A percentile compares a stretch with the other conserved stretches of the same genome.
These are phyloP conservation scores for Lasiosphaeria ovina DNA, from an alignment of 495 filamentous ascomycete genomes.

Conservation along the genomic window DNA sequence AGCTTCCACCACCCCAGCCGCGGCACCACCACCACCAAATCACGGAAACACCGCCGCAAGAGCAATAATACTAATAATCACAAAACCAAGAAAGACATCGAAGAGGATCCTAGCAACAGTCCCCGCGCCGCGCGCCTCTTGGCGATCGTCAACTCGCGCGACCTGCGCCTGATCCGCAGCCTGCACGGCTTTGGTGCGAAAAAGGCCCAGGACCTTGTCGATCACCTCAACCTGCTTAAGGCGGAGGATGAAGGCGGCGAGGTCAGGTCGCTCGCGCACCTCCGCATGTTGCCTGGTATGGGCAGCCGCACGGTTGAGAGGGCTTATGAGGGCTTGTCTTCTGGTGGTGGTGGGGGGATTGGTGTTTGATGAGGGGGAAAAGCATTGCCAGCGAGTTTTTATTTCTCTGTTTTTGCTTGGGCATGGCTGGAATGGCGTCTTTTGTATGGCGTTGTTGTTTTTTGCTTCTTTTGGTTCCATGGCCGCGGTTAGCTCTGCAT, in stretches of 20 bases:
- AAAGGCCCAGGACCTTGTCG: conserved; percentile 62
- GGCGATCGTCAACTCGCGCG: conserved; percentile 81
- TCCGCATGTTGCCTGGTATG: conserved; percentile 58
- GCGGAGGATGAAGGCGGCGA: conserved; percentile 37
- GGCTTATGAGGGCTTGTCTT: conserved; percentile 38
- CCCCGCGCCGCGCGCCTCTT: conserved; percentile 72
- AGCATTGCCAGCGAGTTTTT: conserved; percentile 1
- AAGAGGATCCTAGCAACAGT: conserved; percentile 32
- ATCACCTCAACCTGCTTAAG: conserved; percentile 50
- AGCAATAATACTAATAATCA: conserved; percentile 35
- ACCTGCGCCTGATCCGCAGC: conserved; percentile 65
- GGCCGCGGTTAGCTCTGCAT: too few species aligned
- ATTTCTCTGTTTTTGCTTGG: conserved; percentile 5
- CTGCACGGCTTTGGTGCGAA: conserved; percentile 71
- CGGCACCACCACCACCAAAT: not conserved
- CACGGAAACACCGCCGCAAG: conserved; percentile 10
- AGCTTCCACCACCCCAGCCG: conserved; percentile 28
- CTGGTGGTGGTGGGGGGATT: conserved; percentile 16
- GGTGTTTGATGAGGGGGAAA: conserved; percentile 7
- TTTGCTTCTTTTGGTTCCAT: too few species aligned
- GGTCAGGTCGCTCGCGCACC: conserved; percentile 49
- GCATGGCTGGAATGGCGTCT: too few species aligned
- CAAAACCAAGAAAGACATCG: conserved; percentile 19
- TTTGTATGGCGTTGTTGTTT: too few species aligned
- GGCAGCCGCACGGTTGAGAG: conserved; percentile 59